Base-by-base conservation (phyloP, 1,139 yeast genomes). In the Taphrina communis region DNA sequence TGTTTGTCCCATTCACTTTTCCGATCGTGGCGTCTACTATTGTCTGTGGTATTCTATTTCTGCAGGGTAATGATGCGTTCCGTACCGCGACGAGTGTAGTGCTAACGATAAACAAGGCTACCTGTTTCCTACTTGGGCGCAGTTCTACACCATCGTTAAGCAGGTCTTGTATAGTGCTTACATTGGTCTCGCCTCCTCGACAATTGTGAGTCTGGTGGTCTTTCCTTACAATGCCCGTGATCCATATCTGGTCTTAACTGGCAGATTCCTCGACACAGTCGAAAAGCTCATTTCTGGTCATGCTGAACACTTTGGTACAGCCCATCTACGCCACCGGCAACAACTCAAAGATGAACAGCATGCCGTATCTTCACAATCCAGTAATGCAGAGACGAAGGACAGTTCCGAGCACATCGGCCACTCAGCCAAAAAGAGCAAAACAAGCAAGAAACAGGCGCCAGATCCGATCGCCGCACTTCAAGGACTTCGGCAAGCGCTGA, bases 161-260 rank as follows among this genome's bases (percentile, higher is more conserved):
- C 67, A 63, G 56, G 61, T 63, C 31, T 17, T 63, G 14, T 63
- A 63, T 39, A 39, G 61, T 36, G 31, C 38, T 19, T 63, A 63
- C 48, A 46, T 57, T 39, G 60, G 61, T 44, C 55, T 63, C 6
- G 67, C 67, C 12, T 35, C 41, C 9, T 11, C 46, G 14, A 19
- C 44, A 6, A 50, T 50, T 6, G 36, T 36, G 12, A 46, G 52
- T 25, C 38, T 63, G 4, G 25, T 63, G 38, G 25, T 63, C 39
- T 63, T 63, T 38, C 67, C 67, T 6, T 63, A 63, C 56, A 63
- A 53, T 55, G 60, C 67, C 17, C 60, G 67, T 14, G 67, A 63
- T 19, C 61, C 53, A 41, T 63, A 55, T 36, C 56, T 63, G 41
- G 31, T 17, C 1, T 50, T 53, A 39, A 57, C 52, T 21, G 56